These are phyloP conservation scores for Fusarium stilboides DNA, from an alignment of 2,329 filamentous ascomycete species.

Conservation along the genomic window DNA sequence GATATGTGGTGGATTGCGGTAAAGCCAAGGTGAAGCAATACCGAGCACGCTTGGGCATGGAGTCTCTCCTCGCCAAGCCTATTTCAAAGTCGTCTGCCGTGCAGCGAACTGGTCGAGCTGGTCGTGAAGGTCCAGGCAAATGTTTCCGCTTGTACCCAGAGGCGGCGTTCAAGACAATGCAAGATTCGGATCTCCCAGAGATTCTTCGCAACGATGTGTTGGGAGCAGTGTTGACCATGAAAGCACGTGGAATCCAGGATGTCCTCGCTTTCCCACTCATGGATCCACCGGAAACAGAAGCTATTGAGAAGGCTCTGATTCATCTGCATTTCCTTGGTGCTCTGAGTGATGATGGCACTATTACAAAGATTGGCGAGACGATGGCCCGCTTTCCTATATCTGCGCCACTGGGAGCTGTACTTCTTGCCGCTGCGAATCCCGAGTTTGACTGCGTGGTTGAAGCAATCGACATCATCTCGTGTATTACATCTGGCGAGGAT, in stretches of 20 bases:
- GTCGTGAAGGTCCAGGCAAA: conserved; percentile 90
- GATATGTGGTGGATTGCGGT: conserved; percentile 91
- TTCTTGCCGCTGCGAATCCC: conserved; percentile 82
- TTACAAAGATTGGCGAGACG: conserved; percentile 80
- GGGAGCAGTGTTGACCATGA: conserved; percentile 91
- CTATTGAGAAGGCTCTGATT: conserved; percentile 85
- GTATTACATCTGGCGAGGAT: conserved; percentile 74
- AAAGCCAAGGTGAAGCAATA: conserved; percentile 97
- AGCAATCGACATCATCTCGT: conserved; percentile 85
- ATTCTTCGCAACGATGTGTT: conserved; percentile 92
- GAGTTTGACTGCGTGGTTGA: conserved; percentile 83
- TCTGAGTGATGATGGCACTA: conserved; percentile 77
- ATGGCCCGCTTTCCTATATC: conserved; percentile 89
- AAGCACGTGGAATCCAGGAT: conserved; percentile 88
- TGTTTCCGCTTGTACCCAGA: conserved; percentile 93
- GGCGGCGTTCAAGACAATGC: conserved; percentile 77
- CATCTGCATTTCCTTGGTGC: conserved; percentile 86
- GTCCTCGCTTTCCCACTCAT: conserved; percentile 88
- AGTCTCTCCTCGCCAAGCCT: conserved; percentile 89
- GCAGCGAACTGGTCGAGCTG: conserved; percentile 91
- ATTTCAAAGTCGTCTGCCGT: conserved; percentile 95
- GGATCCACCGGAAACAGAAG: conserved; percentile 82
- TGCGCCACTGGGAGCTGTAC: conserved; percentile 83
- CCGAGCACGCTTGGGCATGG: conserved; percentile 85
- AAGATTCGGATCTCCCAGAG: conserved; percentile 85